Evolutionary conservation across 129 eudicot genomes (phyloP).

Genomic region (Erigeron canadensis): DNA sequence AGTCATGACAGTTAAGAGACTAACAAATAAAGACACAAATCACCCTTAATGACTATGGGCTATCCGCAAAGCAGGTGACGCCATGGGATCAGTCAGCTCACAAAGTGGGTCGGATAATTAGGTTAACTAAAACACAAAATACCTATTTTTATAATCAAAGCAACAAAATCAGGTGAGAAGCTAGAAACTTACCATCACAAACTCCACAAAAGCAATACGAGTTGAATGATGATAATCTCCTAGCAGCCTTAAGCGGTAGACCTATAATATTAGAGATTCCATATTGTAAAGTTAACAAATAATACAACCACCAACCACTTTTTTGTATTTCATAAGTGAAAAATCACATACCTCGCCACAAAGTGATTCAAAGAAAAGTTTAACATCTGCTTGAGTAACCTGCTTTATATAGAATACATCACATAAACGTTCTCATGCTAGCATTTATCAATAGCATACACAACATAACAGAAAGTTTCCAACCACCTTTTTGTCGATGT

Average conservation of each 20-base stretch:
- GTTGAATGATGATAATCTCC: conserved; percentile 93
- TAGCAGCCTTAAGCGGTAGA: conserved; percentile 85
- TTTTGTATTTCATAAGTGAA: neutral
- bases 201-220: conserved; percentile 97
- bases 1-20: too few relatives aligned
- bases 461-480: neutral
- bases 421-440: neutral
- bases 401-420: conserved; percentile 24
- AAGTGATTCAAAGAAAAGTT: conserved; percentile 73
- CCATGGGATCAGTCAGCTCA: too few relatives aligned
- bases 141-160: neutral
- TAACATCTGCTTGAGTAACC: conserved; percentile 91
- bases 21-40: too few relatives aligned
- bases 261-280: conserved; percentile 39
- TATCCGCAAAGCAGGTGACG: too few relatives aligned
- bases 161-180: neutral
- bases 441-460: conserved; percentile 2
- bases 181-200: conserved; percentile 63
- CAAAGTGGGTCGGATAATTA: too few relatives aligned
- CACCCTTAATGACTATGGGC: too few relatives aligned
- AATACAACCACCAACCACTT: conserved; percentile 13
- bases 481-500: conserved; percentile 88
- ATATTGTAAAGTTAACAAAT: conserved; percentile 7
- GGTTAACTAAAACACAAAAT: too few relatives aligned
- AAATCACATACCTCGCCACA: conserved; percentile 85